Evolutionary conservation across 176 grass and related monocot genomes (phyloP), one percentile per base, ranked within the genome.

Genomic region (Aegilops umbellulata): DNA sequence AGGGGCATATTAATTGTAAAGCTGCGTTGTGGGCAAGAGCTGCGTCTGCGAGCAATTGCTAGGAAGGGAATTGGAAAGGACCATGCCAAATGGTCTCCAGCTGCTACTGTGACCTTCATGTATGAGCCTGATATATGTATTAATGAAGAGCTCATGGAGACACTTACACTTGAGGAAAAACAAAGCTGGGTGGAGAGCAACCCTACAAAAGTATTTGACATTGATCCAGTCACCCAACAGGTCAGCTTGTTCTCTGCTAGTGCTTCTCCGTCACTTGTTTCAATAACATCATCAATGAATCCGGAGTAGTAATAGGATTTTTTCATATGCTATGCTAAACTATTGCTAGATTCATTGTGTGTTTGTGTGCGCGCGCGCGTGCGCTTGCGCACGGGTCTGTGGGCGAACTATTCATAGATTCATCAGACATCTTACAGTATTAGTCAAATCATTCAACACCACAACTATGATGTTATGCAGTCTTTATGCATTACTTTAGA

Each of bases 31-130:
- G 94, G 97, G 12, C 97, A 99, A 89, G 97, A 96, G 82, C 62
- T 99, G n/a, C 89, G 87, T 90, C 92, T 94, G 39, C 89, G 97
- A 88, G 97, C 97, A 20, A 96, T 99, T 88, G 97, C 97, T 53
- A 92, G 94, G 81, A 99, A 99, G 89, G 97, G 97, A 71, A 99
- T 99, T 49, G 97, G 90, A 36, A 96, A 99, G 85, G 97, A 99
- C 51, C 94, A 99, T 72, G 97, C 97, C 16, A 96, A 96, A 83
- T 96, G 97, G 92, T 99, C 97, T 34, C 92, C 97, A 73, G 92
- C 92, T 58, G 92, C 97, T 80, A 96, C 97, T 19, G 94, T 96
- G 65, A 94, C 97, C 69, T 99, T 99, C 88, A 94, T 99, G 94
- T 99, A 96, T 78, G 97, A 99, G 69, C 97, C 97, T 85, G 86